Evolutionary conservation across 768 basidiomycete species (phyloP).

Genomic region (Suillus bovinus): DNA sequence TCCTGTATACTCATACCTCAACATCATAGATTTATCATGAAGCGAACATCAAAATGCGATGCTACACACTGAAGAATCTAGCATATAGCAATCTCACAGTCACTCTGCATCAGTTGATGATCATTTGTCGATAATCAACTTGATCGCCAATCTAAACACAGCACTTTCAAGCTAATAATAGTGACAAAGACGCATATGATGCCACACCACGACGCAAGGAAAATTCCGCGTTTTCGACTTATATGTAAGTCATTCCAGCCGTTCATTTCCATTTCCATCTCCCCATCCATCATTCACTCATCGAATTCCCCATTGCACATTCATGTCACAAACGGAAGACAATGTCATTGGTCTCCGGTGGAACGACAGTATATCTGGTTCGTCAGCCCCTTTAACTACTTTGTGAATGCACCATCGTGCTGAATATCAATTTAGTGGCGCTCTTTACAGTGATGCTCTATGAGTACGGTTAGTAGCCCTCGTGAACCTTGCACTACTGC

Average conservation of each 20-base stretch:
- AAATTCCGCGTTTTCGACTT: not conserved
- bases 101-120: not conserved
- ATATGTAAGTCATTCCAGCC: not conserved
- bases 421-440: not conserved
- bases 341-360: not conserved
- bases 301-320: not conserved
- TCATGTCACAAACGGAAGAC: not conserved
- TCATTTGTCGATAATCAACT: not conserved
- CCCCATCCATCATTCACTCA: not conserved
- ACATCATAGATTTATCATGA: not conserved
- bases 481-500: not conserved
- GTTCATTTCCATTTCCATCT: no score
- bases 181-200: no score
- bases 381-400: not conserved
- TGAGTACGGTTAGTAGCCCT: not conserved
- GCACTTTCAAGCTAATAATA: no score
- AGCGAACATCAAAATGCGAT: not conserved
- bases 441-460: not conserved
- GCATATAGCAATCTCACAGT: not conserved
- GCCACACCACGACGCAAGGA: no score
- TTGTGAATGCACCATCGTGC: not conserved
- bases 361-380: not conserved
- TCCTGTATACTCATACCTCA: not conserved
- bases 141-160: not conserved
- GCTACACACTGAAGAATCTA: not conserved